Conservation (phyloP, 345 rosid genomes). For the Salix suchowensis region DNA sequence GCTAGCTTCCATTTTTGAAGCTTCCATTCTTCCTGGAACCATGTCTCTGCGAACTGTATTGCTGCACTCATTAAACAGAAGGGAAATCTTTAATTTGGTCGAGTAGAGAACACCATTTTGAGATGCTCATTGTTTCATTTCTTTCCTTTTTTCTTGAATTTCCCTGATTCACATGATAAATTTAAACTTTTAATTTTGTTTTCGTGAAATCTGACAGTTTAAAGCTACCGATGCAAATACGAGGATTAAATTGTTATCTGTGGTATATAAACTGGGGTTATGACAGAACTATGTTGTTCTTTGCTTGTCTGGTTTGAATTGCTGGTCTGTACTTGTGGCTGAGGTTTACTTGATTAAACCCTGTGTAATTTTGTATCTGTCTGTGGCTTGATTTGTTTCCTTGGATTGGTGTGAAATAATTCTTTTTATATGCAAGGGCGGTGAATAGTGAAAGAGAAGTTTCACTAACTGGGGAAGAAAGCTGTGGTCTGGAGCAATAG, state of each 20-base stretch:
- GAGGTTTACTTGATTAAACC: not conserved
- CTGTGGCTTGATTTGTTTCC: slow-evolving; percentile 1
- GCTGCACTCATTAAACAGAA: not conserved
- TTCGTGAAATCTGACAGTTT: slow-evolving; percentile 5
- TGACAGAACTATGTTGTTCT: not conserved
- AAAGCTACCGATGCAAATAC: not conserved
- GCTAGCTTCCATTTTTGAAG: slow-evolving; percentile 24
- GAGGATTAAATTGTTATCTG: not conserved
- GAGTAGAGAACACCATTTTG: not conserved
- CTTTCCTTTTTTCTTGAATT: not conserved
- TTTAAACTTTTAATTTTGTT: not conserved
- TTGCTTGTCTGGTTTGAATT: not conserved
- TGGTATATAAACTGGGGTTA: not conserved
- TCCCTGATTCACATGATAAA: not conserved
- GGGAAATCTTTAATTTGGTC: not conserved
- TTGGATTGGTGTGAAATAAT: slow-evolving; percentile 11
- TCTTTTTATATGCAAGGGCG: slow-evolving; percentile 3
- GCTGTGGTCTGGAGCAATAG: slow-evolving; percentile 18
- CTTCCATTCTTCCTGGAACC: slow-evolving; percentile 35
- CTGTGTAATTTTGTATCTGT: not conserved
- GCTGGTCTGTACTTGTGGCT: not conserved
- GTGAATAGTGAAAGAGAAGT: slow-evolving; percentile 19
- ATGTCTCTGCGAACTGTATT: slow-evolving; percentile 4
- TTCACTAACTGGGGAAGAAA: not conserved
- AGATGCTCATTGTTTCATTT: not conserved